Evolutionary conservation across 83 land plant species (phyloP), one percentile per base, ranked within the genome.

Genomic region (Picea engelmannii): DNA sequence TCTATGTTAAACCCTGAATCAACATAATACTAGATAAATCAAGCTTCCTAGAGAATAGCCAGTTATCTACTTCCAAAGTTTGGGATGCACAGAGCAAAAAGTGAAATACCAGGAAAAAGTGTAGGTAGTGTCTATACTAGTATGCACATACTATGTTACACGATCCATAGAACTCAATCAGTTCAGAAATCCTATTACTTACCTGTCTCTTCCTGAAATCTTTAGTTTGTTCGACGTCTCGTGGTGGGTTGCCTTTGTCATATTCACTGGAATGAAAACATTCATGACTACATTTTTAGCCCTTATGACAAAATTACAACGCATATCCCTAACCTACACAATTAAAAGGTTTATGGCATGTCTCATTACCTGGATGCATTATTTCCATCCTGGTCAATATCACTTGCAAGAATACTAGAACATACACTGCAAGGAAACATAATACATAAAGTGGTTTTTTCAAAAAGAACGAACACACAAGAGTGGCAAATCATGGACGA

Each of bases 391-490:
- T 65, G 9, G 8, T 65, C 67, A 65, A n/a, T 65, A 65, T n/a
- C 67, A 65, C 67, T 65, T 21, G 67, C 67, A 65, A 65, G 21
- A 65, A 65, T 23, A 65, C 67, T 65, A 65, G 67, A 65, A 65
- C 67, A 65, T 65, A 24, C 31, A 24, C 67, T 65, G 67, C 67
- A 23, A 65, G 67, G 27, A 65, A 65, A 20, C 21, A 65, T 49
- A 49, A 9, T 9, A 49, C 52, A 49, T 8, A 49, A 49, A 49
- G 52, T 49, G 10, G 2, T 49, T 49, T 49, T 49, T 49, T 49
- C 11, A 8, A 49, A 49, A 49, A 8, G 11, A 1, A 9, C 2
- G 52, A 49, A 49, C 52, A 49, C 10, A 49, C 52, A 49, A 49
- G 52, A 49, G 9, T 49, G 9, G 52, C 52, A 49, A 9, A 49